Evolutionary conservation across 805 yeast genomes (phyloP).

Genomic region (Lipomyces japonicus): DNA sequence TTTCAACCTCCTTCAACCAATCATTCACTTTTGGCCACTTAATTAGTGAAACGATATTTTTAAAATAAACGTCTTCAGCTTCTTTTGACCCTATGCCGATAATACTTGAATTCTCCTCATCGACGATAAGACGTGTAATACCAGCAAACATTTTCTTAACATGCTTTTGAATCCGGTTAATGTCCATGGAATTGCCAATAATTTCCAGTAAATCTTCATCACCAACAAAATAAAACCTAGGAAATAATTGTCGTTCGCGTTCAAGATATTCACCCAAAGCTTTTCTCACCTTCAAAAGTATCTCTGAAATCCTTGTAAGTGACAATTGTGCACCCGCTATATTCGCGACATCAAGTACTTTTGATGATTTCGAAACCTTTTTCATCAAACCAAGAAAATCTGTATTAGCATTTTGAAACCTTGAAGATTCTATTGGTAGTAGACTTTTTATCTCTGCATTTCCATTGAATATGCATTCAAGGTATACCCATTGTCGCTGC

Average conservation of each 20-base stretch:
- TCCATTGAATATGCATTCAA: constrained; percentile 68
- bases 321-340: constrained; percentile 48
- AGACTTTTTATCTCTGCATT: constrained; percentile 57
- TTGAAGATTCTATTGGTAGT: constrained; percentile 63
- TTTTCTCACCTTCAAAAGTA: constrained; percentile 55
- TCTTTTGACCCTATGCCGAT: constrained; percentile 57
- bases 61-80: constrained; percentile 54
- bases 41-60: constrained; percentile 44
- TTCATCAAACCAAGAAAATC: constrained; percentile 57
- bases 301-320: constrained; percentile 51
- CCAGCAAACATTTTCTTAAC: constrained; percentile 72
- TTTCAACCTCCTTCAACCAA: constrained; percentile 62
- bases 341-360: constrained; percentile 52
- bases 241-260: constrained; percentile 68
- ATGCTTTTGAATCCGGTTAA: constrained; percentile 51
- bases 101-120: constrained; percentile 39
- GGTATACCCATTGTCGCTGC: constrained; percentile 84
- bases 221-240: constrained; percentile 83
- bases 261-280: constrained; percentile 78
- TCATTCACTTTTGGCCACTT: constrained; percentile 49
- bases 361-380: constrained; percentile 46
- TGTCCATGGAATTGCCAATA: constrained; percentile 59
- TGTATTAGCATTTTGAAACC: constrained; percentile 59
- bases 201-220: constrained; percentile 85
- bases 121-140: constrained; percentile 44